A percentile compares a stretch with the other conserved stretches of the same genome.
Conservation (phyloP, 2,329 filamentous ascomycete species). For the Penicillium sp. region DNA sequence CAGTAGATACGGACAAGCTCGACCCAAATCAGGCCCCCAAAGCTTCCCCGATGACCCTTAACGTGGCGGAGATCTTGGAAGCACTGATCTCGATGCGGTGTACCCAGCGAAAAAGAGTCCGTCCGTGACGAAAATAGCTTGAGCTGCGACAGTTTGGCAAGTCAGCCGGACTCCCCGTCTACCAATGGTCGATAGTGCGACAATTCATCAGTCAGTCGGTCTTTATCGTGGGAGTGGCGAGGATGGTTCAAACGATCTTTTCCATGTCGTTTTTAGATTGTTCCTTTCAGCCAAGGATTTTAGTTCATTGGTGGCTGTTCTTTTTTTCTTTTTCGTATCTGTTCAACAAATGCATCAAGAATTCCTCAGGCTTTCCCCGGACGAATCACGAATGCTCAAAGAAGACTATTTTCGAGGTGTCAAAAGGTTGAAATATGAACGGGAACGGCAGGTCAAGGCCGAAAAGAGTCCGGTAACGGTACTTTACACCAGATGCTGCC, state of each 20-base stretch:
- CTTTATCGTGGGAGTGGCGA: conserved; percentile 1
- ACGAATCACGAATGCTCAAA: conserved; percentile 1
- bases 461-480: no score
- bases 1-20: no score
- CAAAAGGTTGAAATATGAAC: no score
- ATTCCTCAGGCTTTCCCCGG: neutral
- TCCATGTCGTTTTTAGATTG: conserved; percentile 6
- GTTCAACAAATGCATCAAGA: neutral
- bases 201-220: conserved; percentile 24
- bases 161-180: conserved; percentile 27
- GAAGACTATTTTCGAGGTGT: no score
- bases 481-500: no score
- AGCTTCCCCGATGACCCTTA: conserved; percentile 7
- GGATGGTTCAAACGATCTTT: conserved; percentile 6
- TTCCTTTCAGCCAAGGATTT: no score
- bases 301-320: neutral
- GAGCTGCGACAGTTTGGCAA: conserved; percentile 17
- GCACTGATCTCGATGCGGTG: conserved; percentile 6
- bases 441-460: conserved; percentile 5
- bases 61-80: conserved; percentile 10
- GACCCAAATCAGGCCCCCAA: conserved; percentile 1
- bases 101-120: conserved; percentile 5
- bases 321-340: conserved; percentile 3
- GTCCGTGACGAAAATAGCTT: conserved; percentile 31
- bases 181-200: conserved; percentile 19